Evolutionary conservation across 2,329 filamentous ascomycete genomes (phyloP).

Genomic region (Ambrosiella beaveri): DNA sequence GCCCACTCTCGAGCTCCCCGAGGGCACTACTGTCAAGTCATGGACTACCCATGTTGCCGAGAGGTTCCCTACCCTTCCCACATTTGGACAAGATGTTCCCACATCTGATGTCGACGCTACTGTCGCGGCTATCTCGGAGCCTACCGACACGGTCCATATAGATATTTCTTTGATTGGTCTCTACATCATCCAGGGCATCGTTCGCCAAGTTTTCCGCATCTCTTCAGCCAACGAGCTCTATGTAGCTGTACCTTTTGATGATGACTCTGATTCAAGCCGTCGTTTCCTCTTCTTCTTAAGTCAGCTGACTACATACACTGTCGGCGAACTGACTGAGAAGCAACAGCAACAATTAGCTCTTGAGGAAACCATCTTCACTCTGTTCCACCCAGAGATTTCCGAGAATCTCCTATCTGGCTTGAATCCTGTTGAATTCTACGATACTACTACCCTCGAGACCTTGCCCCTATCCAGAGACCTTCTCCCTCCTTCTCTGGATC

Average conservation of each 20-base stretch:
- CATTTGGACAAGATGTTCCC: conserved; percentile 10
- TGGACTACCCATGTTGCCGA: conserved; percentile 17
- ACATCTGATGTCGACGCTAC: background rate
- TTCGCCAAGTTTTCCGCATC: background rate
- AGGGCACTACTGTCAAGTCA: conserved; percentile 15
- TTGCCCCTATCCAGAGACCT: background rate
- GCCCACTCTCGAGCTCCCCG: conserved; percentile 9
- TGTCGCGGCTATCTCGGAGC: background rate
- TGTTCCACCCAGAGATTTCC: conserved; percentile 20
- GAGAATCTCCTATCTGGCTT: background rate
- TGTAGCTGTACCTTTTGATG: conserved; percentile 6
- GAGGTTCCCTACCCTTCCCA: conserved; percentile 19
- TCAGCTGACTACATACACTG: conserved; percentile 21
- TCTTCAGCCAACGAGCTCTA: background rate
- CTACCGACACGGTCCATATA: conserved; percentile 2
- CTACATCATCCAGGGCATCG: conserved; percentile 6
- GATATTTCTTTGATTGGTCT: conserved; percentile 8
- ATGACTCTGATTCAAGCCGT: conserved; percentile 6
- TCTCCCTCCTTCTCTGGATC: conserved; percentile 6
- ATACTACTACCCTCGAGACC: background rate
- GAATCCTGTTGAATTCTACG: conserved; percentile 4
- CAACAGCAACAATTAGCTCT: conserved; percentile 21
- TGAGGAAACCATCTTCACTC: conserved; percentile 21
- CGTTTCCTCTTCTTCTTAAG: conserved; percentile 11
- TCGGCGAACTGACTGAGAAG: conserved; percentile 22